Conservation (phyloP, 805 yeast genomes). For the Torulaspora maleeae region DNA sequence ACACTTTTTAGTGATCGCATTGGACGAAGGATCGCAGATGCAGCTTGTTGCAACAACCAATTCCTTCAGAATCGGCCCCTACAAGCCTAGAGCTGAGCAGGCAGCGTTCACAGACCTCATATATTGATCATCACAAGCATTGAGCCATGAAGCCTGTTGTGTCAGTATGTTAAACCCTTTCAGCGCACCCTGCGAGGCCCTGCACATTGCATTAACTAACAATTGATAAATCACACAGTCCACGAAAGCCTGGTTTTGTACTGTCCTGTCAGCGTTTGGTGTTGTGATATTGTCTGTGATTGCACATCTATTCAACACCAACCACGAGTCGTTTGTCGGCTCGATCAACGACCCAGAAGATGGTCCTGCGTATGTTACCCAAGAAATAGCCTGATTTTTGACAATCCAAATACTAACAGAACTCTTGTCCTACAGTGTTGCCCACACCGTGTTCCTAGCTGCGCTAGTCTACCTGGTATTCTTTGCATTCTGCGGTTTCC, state of each 20-base stretch:
- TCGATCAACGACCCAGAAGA: slow-evolving; percentile 86
- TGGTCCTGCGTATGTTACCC: slow-evolving; percentile 60
- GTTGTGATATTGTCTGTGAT: slow-evolving; percentile 79
- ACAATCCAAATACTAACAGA: slow-evolving; percentile 7
- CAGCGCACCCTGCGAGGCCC: background rate
- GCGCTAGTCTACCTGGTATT: slow-evolving; percentile 75
- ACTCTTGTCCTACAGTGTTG: slow-evolving; percentile 48
- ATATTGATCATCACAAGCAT: background rate
- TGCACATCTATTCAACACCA: slow-evolving; percentile 72
- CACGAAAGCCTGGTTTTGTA: slow-evolving; percentile 92
- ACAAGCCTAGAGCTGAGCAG: too few relatives aligned
- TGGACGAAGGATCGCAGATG: slow-evolving; percentile 4
- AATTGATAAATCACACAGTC: slow-evolving; percentile 40
- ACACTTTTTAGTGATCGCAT: slow-evolving; percentile 1
- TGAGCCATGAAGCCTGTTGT: slow-evolving; percentile 45
- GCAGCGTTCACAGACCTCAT: background rate
- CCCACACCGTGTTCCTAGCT: slow-evolving; percentile 85
- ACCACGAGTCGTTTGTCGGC: slow-evolving; percentile 91
- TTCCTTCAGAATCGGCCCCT: slow-evolving; percentile 2
- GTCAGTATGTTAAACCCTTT: slow-evolving; percentile 38
- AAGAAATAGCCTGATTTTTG: background rate
- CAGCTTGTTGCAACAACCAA: slow-evolving; percentile 6
- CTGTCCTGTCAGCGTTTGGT: slow-evolving; percentile 88
- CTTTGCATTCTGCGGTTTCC: slow-evolving; percentile 88
- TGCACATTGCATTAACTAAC: slow-evolving; percentile 2